Evolutionary conservation across 306 rosid genomes (phyloP), one percentile per base, ranked within the genome.

Genomic region (Medicago lupulina): DNA sequence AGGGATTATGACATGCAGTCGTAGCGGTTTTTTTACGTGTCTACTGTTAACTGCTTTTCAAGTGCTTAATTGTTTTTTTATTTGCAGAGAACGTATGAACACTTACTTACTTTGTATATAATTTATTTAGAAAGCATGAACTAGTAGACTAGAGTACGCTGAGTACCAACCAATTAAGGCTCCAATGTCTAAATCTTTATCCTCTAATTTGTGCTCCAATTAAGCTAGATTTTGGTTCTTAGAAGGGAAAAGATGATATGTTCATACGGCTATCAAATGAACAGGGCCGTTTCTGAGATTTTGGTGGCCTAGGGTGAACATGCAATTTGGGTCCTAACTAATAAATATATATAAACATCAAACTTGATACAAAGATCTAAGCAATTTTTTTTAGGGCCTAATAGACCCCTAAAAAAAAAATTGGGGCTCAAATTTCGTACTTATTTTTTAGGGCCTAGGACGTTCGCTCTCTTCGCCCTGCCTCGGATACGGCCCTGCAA

Each of bases 41-140:
- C 61, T 49, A 25, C 43, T 47, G 63, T 23, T 57, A 23, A 57
- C 73, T 68, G 60, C 59, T 23, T 68, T 69, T 47, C 25, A 49
- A 69, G 39, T 44, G 7, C 16, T 46, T 68, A 68, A 25, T 69
- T 23, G 60, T n/a, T 69, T 68, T 25, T 25, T 44, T 47, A 69
- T 40, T 69, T 23, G 51, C 53, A 40, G 13, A 4, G 74, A 19
- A 43, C 49, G 59, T 64, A 71, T 71, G 51, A 61, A 69, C 55
- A 44, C 51, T 19, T 59, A 76, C 54, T 43, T 81, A 76, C 63
- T 43, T 81, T 16, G 8, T 43, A 46, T 74, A 12, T 50, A 18
- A 21, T 36, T 17, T 57, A 44, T 31, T 47, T 49, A 12, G 57
- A 31, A 28, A 70, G 40, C 63, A 43, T 70, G 55, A 54, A 41